phyloP scores from a whole-genome alignment of 2,329 filamentous ascomycete species.

The Trichophyton rubrum region DNA sequence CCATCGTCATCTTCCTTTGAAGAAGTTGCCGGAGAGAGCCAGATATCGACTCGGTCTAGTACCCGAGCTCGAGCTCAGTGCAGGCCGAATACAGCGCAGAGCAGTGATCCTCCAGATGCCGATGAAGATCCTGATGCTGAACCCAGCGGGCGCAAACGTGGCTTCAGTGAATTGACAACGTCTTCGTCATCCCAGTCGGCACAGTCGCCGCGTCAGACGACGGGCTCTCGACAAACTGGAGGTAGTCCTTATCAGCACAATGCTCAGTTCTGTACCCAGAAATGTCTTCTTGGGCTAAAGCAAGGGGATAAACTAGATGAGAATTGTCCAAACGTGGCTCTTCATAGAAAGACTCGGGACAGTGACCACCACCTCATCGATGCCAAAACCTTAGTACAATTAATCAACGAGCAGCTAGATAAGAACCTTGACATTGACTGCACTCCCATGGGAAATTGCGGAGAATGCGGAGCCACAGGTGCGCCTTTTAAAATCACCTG shows the following conservation, averaged over 20 bases:
- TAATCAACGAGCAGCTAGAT: slow-evolving; percentile 20
- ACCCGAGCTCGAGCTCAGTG: slow-evolving; percentile 9
- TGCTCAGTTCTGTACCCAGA: slow-evolving; percentile 20
- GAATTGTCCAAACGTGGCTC: slow-evolving; percentile 18
- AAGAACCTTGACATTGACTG: slow-evolving; percentile 19
- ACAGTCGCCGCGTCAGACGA: background rate
- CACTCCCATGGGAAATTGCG: slow-evolving; percentile 19
- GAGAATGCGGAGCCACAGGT: slow-evolving; percentile 18
- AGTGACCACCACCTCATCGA: slow-evolving; percentile 14
- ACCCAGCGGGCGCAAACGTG: slow-evolving; percentile 15
- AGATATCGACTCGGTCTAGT: slow-evolving; percentile 13
- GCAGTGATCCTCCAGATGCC: slow-evolving; percentile 11
- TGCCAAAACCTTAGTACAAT: slow-evolving; percentile 12
- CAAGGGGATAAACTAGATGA: slow-evolving; percentile 14
- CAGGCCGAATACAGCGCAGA: slow-evolving; percentile 6
- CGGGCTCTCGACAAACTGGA: background rate
- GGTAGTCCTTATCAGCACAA: slow-evolving; percentile 7
- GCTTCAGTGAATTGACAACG: slow-evolving; percentile 17
- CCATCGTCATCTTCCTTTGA: slow-evolving; percentile 16
- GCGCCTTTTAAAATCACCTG: slow-evolving; percentile 23
- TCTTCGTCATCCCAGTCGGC: slow-evolving; percentile 11
- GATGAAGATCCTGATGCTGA: slow-evolving; percentile 13
- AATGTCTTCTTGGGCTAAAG: slow-evolving; percentile 20
- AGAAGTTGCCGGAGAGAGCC: slow-evolving; percentile 8
- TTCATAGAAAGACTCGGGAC: slow-evolving; percentile 13